phyloP scores from a whole-genome alignment of 1,284 basidiomycete genomes.

The Cryptococcus hybrid region DNA sequence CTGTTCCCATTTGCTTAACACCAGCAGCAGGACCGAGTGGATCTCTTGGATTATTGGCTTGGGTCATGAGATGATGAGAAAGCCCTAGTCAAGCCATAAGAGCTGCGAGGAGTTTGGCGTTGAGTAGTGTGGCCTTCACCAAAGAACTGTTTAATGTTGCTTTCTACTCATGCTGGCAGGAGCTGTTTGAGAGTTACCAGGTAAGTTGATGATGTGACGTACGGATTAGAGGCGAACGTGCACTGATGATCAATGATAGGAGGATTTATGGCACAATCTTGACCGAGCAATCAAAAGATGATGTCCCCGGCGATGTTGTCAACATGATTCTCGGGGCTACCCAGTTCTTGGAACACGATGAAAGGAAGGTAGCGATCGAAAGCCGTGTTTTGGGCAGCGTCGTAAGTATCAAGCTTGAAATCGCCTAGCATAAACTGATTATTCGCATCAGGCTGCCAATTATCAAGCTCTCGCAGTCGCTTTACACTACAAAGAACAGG shows the following conservation, averaged over 20 bases:
- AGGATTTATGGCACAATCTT: slow-evolving; percentile 88
- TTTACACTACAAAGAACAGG: slow-evolving; percentile 97
- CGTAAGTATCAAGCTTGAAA: slow-evolving; percentile 40
- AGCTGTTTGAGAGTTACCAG: slow-evolving; percentile 94
- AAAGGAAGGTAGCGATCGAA: slow-evolving; percentile 93
- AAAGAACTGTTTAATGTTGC: slow-evolving; percentile 98
- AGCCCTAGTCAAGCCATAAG: slow-evolving; percentile 96
- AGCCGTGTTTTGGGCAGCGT: slow-evolving; percentile 91
- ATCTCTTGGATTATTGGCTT: slow-evolving; percentile 92
- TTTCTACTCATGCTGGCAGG: slow-evolving; percentile 97
- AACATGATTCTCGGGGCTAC: slow-evolving; percentile 93
- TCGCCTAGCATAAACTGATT: background rate
- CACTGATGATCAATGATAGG: slow-evolving; percentile 54
- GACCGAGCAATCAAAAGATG: slow-evolving; percentile 83
- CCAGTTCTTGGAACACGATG: slow-evolving; percentile 99
- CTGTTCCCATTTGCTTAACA: slow-evolving; percentile 69
- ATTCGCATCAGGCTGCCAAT: slow-evolving; percentile 61
- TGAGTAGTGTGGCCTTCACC: slow-evolving; percentile 86
- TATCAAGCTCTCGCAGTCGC: slow-evolving; percentile 98
- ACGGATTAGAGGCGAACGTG: background rate
- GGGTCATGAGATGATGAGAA: slow-evolving; percentile 96
- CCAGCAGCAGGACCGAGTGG: slow-evolving; percentile 88
- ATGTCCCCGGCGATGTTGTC: slow-evolving; percentile 86
- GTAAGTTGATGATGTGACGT: slow-evolving; percentile 51
- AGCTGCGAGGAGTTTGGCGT: slow-evolving; percentile 91